Base-by-base conservation (phyloP, 2,329 filamentous ascomycete species). In the Dactylellina parvicollis region DNA sequence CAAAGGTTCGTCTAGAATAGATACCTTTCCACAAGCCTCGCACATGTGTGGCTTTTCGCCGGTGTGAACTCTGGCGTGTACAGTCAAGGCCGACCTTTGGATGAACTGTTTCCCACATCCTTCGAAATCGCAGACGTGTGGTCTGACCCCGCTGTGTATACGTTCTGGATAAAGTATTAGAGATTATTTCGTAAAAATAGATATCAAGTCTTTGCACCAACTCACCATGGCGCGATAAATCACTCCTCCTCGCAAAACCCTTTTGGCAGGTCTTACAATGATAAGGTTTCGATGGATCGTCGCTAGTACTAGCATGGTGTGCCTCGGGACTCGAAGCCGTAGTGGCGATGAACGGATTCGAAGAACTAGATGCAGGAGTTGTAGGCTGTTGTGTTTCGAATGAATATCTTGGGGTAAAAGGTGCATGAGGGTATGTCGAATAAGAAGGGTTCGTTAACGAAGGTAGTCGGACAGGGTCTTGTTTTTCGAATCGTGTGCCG, bases 21-120 rank as follows among this genome's bases (percentile, higher is more conserved):
- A n/a, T 84, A 96, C 93, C 89, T 98, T 98, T 80, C 92, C 92
- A 81, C 95, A 98, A 75, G 91, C 88, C 82, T 97, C 95, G 80
- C 95, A 99, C 88, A 95, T 94, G 79, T 99, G 95, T 55, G 95
- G 95, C 82, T 99, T 99, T 83, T 98, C 95, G 76, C 95, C 95
- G 1, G 95, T 98, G 81, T 99, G 95, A 18, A 97, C 93, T 77
- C 95, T 90, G 79, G 91, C 89, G 81, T 98, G 95, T 5, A 99
- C 95, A 0, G 95, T 99, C 80, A 99, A 83, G 20, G 95, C 95
- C 26, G 93, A 97, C 65, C 95, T 87, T 81, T 99, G 95, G 77
- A 99, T 99, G 80, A 99, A 99, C 79, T 94, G 91, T 82, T 98
- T 99, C 76, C 91, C 91, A 80, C 95, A 99, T 59, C 88, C 88